Evolutionary conservation across 2,329 filamentous ascomycete genomes (phyloP), one percentile per base, ranked within the genome.

Genomic region (Xylaria sp.): DNA sequence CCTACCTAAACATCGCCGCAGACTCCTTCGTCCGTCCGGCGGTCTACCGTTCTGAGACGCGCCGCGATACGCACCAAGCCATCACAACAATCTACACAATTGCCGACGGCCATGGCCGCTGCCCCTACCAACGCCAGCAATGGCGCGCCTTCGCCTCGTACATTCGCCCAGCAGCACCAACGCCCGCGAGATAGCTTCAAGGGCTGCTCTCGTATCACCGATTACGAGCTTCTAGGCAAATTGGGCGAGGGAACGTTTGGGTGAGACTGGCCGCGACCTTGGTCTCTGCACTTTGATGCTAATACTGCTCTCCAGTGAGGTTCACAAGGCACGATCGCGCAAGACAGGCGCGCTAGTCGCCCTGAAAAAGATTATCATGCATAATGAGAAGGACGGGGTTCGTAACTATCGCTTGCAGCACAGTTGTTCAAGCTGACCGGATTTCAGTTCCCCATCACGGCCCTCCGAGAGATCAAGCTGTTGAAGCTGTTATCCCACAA

Each of bases 281-380:
- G 11, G 58, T 51, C 13, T 19, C 6, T 72, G 69, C 16, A 34
- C 13, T 47, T 60, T 68, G 66, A 58, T 57, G 44, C 62, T 67
- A 57, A 66, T 48, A 42, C 39, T 57, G 35, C 16, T 18, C 9
- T 52, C 16, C 63, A 89, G 88, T 66, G 92, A 97, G 77, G 94
- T 97, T 46, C 91, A 96, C 75, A 94, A 93, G 71, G 94, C 92
- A 62, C 84, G 84, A 63, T 91, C 89, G 34, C 87, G 85, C 69
- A 89, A 83, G 69, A 90, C 86, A 1, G 88, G 90, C 57, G 81
- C 84, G 23, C 75, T 93, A 51, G 89, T 96, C 62, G 94, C 94
- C 3, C 76, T 99, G 70, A 99, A 99, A 79, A 97, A 97, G 82
- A 99, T 99, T 66, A 85, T 99, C 66, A 97, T 97, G 90, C 94